phyloP scores from a whole-genome alignment of 169 alveolate genomes.

The Babesia bigemina region DNA sequence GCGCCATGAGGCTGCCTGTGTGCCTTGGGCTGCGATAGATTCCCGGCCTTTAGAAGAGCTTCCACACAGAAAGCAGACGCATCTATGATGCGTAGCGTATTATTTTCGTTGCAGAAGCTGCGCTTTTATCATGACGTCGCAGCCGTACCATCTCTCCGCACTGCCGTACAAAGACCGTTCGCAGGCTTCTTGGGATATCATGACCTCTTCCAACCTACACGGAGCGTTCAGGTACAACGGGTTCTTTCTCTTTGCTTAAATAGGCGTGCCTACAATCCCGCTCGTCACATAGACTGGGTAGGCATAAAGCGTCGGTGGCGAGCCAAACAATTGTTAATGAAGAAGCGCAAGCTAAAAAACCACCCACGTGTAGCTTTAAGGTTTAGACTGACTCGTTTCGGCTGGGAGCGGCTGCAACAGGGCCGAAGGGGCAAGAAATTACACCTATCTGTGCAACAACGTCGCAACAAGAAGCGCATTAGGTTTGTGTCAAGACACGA shows the following conservation, averaged over 20 bases:
- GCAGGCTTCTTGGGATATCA: neutral
- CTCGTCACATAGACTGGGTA: constrained; percentile 64
- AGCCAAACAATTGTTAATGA: constrained; percentile 61
- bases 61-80: neutral
- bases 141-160: neutral
- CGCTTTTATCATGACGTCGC: neutral
- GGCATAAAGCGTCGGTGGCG: constrained; percentile 71
- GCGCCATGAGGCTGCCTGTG: too few relatives aligned
- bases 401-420: constrained; percentile 78
- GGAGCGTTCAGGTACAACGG: neutral
- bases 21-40: too few relatives aligned
- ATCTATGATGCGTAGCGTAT: neutral
- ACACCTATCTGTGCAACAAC: constrained; percentile 63
- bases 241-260: neutral
- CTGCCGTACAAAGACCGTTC: neutral
- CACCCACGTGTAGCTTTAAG: constrained; percentile 76
- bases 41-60: neutral
- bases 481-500: constrained; percentile 75
- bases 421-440: constrained; percentile 71
- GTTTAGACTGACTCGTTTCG: constrained; percentile 77
- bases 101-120: neutral
- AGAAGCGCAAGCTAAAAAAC: constrained; percentile 73
- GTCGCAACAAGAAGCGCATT: constrained; percentile 73
- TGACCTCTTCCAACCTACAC: neutral
- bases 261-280: constrained; percentile 48